Evolutionary conservation across 805 yeast genomes (phyloP).

Genomic region (Metschnikowia reukaufii): DNA sequence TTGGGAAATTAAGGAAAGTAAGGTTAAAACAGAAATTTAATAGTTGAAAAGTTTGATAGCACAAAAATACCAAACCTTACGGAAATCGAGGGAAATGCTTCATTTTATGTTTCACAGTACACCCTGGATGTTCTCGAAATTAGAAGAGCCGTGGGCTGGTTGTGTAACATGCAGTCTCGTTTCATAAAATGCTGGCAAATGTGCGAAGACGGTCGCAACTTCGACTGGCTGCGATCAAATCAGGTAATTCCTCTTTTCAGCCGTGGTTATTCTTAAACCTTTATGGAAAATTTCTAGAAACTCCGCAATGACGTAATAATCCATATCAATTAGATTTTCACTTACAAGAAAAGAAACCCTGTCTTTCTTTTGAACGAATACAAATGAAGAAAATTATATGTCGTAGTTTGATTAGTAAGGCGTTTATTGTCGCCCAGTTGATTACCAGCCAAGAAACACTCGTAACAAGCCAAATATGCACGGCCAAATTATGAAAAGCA

Average conservation of each 20-base stretch:
- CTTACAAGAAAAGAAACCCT: too few relatives aligned
- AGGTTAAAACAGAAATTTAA: conserved; percentile 15
- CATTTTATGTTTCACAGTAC: conserved; percentile 13
- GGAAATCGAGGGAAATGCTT: not conserved
- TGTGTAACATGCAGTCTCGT: not conserved
- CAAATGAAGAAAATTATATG: too few relatives aligned
- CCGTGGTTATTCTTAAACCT: not conserved
- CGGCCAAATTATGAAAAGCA: too few relatives aligned
- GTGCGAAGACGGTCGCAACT: not conserved
- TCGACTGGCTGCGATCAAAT: not conserved
- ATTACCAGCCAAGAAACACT: too few relatives aligned
- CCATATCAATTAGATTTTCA: too few relatives aligned
- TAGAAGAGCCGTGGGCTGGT: too few relatives aligned
- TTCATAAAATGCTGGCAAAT: not conserved
- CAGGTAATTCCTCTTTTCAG: not conserved
- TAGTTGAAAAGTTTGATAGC: conserved; percentile 3
- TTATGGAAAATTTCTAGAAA: not conserved
- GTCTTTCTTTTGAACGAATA: too few relatives aligned
- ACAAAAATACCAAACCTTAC: conserved; percentile 3
- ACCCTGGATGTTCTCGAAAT: too few relatives aligned
- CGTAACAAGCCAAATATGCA: too few relatives aligned
- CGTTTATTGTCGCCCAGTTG: too few relatives aligned
- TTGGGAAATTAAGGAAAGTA: conserved; percentile 22
- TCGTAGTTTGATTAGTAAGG: too few relatives aligned
- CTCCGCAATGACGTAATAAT: not conserved